A percentile compares a stretch with the other conserved stretches of the same genome.
Evolutionary conservation across 139 green algal species (phyloP).

Genomic region (Trebouxia sp.): DNA sequence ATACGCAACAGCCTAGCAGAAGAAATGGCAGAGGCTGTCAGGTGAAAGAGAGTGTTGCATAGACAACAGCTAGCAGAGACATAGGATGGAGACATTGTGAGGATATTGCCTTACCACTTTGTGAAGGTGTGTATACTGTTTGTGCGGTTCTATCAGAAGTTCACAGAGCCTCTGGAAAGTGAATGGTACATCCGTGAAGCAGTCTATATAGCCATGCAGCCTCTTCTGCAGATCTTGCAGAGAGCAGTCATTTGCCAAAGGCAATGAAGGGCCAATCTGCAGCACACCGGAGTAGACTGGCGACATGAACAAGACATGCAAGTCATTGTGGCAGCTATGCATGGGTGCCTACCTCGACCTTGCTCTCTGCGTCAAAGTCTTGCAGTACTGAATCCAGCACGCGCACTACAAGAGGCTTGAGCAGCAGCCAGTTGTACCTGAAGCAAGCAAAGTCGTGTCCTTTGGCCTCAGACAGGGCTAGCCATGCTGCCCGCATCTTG

Average conservation of each 20-base stretch:
- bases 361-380: slow-evolving; percentile 27
- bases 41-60: neutral
- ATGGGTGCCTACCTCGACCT: slow-evolving; percentile 22
- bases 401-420: slow-evolving; percentile 49
- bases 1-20: slow-evolving; percentile 47
- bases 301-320: neutral
- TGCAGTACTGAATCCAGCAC: slow-evolving; percentile 38
- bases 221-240: slow-evolving; percentile 24
- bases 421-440: slow-evolving; percentile 54
- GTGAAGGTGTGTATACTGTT: slow-evolving; percentile 67
- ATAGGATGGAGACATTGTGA: neutral
- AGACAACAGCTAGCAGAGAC: too few species aligned
- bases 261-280: slow-evolving; percentile 50
- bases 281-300: neutral
- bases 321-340: neutral
- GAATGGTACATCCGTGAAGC: slow-evolving; percentile 58
- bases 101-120: slow-evolving; percentile 56
- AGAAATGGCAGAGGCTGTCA: neutral
- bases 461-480: neutral
- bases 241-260: slow-evolving; percentile 36
- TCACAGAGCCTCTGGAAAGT: slow-evolving; percentile 79
- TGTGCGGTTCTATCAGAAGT: slow-evolving; percentile 71
- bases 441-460: neutral
- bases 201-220: slow-evolving; percentile 48
- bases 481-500: neutral